Conservation (phyloP, 1,139 yeast species). For the Zhuliangozyma blackwelliae region DNA sequence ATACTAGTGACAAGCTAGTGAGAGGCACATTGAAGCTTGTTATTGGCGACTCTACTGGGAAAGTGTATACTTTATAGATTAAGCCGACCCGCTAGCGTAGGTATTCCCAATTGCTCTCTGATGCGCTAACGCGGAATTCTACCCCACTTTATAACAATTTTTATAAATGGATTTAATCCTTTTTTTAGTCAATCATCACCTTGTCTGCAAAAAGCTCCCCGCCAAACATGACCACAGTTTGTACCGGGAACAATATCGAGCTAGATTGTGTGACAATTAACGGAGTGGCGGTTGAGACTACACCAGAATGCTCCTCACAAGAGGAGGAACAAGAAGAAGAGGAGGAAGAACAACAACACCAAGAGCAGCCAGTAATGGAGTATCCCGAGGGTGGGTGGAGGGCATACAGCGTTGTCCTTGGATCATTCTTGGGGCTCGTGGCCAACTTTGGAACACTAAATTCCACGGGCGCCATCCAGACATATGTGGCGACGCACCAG, state of each 20-base stretch:
- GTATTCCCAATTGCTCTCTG: too few relatives aligned
- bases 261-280: not conserved
- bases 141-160: too few relatives aligned
- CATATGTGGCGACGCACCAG: constrained; percentile 31
- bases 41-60: constrained; percentile 39
- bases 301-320: not conserved
- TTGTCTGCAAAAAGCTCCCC: too few relatives aligned
- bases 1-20: constrained; percentile 31
- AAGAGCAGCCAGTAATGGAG: not conserved
- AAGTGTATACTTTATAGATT: constrained; percentile 22
- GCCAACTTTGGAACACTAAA: constrained; percentile 31
- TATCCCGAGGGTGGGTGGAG: constrained; percentile 25
- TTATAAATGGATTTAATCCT: too few relatives aligned
- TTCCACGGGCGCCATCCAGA: constrained; percentile 34
- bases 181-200: too few relatives aligned
- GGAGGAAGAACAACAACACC: not conserved
- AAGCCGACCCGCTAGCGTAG: too few relatives aligned
- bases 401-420: constrained; percentile 31
- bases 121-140: too few relatives aligned
- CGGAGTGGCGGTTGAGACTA: constrained; percentile 2
- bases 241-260: not conserved
- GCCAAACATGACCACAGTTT: too few relatives aligned
- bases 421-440: constrained; percentile 30
- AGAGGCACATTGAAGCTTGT: constrained; percentile 31
- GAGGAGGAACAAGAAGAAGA: not conserved